These are phyloP conservation scores for Circinella umbellata DNA, from an alignment of 371 early-diverging fungal species.

Conservation along the genomic window DNA sequence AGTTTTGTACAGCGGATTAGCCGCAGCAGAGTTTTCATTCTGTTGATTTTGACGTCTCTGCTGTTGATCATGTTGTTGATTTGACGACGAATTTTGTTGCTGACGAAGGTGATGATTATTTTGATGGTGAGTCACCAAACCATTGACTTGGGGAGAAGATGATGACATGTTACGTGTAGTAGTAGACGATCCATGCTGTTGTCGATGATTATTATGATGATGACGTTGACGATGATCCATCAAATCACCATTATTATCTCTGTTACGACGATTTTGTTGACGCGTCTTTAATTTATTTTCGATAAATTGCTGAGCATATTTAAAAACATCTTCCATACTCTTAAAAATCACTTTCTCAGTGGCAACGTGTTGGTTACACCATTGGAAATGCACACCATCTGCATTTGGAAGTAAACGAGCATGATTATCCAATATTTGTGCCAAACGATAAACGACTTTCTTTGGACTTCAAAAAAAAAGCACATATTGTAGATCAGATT, in stretches of 20 bases:
- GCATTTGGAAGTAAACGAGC: slow-evolving; percentile 68
- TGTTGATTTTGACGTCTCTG: slow-evolving; percentile 12
- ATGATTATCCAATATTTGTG: slow-evolving; percentile 65
- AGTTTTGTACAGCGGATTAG: slow-evolving; percentile 81
- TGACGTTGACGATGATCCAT: slow-evolving; percentile 12
- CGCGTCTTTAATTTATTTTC: slow-evolving; percentile 51
- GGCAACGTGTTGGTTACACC: slow-evolving; percentile 69
- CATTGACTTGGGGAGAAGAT: background rate
- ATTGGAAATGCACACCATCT: slow-evolving; percentile 75
- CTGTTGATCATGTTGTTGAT: slow-evolving; percentile 17
- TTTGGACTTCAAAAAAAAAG: slow-evolving; percentile 60
- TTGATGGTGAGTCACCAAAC: slow-evolving; percentile 8
- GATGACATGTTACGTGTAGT: background rate
- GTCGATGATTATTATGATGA: background rate
- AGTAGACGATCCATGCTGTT: background rate
- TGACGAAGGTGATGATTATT: background rate
- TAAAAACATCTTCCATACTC: slow-evolving; percentile 83
- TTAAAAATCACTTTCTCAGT: slow-evolving; percentile 73
- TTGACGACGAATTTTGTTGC: slow-evolving; percentile 8
- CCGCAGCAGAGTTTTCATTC: slow-evolving; percentile 15
- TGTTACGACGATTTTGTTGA: slow-evolving; percentile 28
- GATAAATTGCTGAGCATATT: slow-evolving; percentile 68
- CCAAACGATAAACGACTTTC: slow-evolving; percentile 79
- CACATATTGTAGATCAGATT: background rate
- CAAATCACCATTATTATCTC: slow-evolving; percentile 22